These are phyloP conservation scores for Pseudozyma hubeiensis DNA, from an alignment of 1,284 basidiomycete species.

Conservation along the genomic window DNA sequence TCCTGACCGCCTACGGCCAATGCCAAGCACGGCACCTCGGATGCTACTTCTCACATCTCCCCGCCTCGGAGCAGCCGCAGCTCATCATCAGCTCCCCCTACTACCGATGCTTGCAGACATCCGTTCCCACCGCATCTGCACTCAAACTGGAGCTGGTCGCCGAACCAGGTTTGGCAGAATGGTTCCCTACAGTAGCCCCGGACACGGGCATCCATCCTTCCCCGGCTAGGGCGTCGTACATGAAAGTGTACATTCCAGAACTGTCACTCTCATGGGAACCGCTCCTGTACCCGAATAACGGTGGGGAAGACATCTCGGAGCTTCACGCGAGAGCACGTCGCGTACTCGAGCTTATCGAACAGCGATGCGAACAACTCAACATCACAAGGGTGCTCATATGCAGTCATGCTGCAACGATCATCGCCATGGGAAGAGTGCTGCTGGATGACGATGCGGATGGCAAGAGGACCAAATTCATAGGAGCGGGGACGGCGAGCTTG, in stretches of 20 bases:
- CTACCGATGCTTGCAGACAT: constrained; percentile 87
- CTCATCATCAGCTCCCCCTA: constrained; percentile 73
- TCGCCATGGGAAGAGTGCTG: constrained; percentile 77
- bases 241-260: constrained; percentile 76
- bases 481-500: constrained; percentile 58
- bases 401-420: constrained; percentile 82
- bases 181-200: constrained; percentile 79
- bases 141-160: constrained; percentile 78
- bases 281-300: constrained; percentile 76
- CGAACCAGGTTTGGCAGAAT: constrained; percentile 83
- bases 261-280: constrained; percentile 74
- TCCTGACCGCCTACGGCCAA: constrained; percentile 80
- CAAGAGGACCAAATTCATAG: constrained; percentile 68
- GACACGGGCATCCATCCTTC: constrained; percentile 70
- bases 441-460: constrained; percentile 70
- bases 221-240: constrained; percentile 71
- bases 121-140: constrained; percentile 75
- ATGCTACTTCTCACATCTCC: constrained; percentile 76
- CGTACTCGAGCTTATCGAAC: constrained; percentile 71
- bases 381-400: constrained; percentile 76
- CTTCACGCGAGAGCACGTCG: constrained; percentile 76
- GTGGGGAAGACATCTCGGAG: constrained; percentile 77
- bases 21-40: constrained; percentile 81
- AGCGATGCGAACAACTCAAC: constrained; percentile 59
- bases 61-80: constrained; percentile 78